Conservation (phyloP, 1,284 basidiomycete genomes). For the Melampsora larici-populina region DNA sequence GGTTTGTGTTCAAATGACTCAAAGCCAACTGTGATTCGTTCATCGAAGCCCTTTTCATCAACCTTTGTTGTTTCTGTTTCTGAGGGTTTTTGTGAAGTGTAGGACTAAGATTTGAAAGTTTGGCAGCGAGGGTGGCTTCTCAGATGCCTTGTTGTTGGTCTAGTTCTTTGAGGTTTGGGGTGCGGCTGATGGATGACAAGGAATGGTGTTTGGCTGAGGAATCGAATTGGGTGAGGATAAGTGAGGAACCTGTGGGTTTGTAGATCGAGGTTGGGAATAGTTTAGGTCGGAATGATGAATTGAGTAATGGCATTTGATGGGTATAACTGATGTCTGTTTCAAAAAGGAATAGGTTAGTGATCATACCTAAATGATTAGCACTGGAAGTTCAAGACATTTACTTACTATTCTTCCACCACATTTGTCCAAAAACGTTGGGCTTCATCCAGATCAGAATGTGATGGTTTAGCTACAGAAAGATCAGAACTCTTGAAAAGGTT, state of each 20-base stretch:
- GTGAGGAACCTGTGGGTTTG: constrained; percentile 15
- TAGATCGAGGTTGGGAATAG: constrained; percentile 40
- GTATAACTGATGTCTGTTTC: constrained; percentile 11
- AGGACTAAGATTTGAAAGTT: not conserved
- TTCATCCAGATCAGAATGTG: constrained; percentile 22
- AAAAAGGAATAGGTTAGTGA: not conserved
- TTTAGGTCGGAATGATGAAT: constrained; percentile 37
- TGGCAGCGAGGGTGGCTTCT: not conserved
- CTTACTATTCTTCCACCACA: constrained; percentile 40
- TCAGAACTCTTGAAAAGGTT: not conserved
- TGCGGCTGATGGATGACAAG: not conserved
- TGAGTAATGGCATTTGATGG: constrained; percentile 15
- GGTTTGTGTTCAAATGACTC: not conserved
- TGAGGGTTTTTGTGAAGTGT: not conserved
- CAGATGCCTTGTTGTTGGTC: not conserved
- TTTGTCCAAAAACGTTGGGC: constrained; percentile 38
- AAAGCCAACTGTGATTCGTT: constrained; percentile 2
- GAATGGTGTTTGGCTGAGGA: constrained; percentile 1
- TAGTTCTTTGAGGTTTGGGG: constrained; percentile 24
- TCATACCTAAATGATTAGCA: no score
- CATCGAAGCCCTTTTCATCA: not conserved
- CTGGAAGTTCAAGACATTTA: not conserved
- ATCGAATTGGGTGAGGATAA: constrained; percentile 16
- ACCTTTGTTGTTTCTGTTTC: not conserved
- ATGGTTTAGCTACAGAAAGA: not conserved